Base-by-base conservation (phyloP, 768 basidiomycete species). In the Podaxis mareebaensis region DNA sequence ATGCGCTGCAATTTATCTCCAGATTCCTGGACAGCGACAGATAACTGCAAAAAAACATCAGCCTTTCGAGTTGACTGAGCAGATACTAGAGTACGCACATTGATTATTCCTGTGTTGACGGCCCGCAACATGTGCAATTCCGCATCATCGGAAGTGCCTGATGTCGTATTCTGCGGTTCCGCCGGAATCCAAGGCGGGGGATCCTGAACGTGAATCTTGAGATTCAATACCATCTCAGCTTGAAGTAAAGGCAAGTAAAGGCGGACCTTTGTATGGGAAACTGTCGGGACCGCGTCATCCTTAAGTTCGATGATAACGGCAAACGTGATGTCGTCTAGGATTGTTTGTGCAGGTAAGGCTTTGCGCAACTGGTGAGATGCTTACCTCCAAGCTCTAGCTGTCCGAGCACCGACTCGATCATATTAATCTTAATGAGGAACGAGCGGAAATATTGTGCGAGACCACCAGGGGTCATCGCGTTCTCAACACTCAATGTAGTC, bases 111-210 rank as follows among this genome's bases (percentile, higher is more conserved):
- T 1, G 92, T 94, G 67, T 93, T 91, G 6, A 94, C 90, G 12
- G 89, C 89, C 24, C 92, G 82, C 58, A 95, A 75, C 77, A 93
- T 81, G 67, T 91, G 87, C 17, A 92, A 75, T 71, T 93, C 88
- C 28, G 89, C 84, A 42, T 84, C 74, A 33, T 90, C 86, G n/a
- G 85, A 79, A 15, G 79, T 76, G 13, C 85, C 90, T 15, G 80
- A 67, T 7, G 92, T 92, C 11, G 92, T 92, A 63, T 92, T 85
- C 65, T 86, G 82, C 26, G 76, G 75, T 48, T 85, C 80, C 24
- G 92, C 90, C 1, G 91, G 92, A 26, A 93, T 83, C 92, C 92
- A 95, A 1, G 90, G 86, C 4, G 90, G 85, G 30, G 86, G 89
- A 59, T 92, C 84, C 82, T 90, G 59, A 54, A 48, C 15, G 40